Base-by-base conservation (phyloP, 148 eudicot species). In the Cornus florida region DNA sequence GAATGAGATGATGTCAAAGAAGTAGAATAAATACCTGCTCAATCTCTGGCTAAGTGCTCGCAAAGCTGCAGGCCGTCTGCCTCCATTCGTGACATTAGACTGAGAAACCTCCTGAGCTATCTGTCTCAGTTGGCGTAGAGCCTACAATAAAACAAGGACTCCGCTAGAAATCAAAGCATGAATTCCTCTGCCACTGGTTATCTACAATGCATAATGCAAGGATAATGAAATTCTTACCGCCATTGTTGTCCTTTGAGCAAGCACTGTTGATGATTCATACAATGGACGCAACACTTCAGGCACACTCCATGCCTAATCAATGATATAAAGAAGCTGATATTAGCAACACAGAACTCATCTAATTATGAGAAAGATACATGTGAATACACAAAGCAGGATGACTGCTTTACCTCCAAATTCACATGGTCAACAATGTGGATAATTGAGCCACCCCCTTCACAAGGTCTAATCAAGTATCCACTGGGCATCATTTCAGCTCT, bases 391-490 rank as follows among this genome's bases (percentile, higher is more conserved):
- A 23, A 28, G 6, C 12, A 46, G 20, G 23, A 38, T 50, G 69
- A 56, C 24, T 70, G 7, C 5, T 39, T 50, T 38, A 92, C 97
- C 92, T 92, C 97, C 83, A 92, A 85, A 80, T 90, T 91, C 89
- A 92, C 76, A 84, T 92, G 97, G 84, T 92, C 93, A 73, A 92
- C 97, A 79, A 92, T 86, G 89, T 89, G 94, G 75, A 92, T 90
- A 78, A 90, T 90, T 32, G 97, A 92, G 31, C 97, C 93, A 71
- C 97, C 92, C 50, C 97, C 97, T 71, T 92, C 97, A 85, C 97
- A 92, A 67, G 97, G 97, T 84, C 97, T 82, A 79, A 92, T 89
- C 67, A 92, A 89, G 82, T 83, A 92, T 32, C 97, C 97, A 81
- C 97, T 90, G 59, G 97, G 92, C 67, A 92, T 75, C 87, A 92